Evolutionary conservation across 2,329 filamentous ascomycete genomes (phyloP), one percentile per base, ranked within the genome.

Genomic region (Rutstroemia sp.): DNA sequence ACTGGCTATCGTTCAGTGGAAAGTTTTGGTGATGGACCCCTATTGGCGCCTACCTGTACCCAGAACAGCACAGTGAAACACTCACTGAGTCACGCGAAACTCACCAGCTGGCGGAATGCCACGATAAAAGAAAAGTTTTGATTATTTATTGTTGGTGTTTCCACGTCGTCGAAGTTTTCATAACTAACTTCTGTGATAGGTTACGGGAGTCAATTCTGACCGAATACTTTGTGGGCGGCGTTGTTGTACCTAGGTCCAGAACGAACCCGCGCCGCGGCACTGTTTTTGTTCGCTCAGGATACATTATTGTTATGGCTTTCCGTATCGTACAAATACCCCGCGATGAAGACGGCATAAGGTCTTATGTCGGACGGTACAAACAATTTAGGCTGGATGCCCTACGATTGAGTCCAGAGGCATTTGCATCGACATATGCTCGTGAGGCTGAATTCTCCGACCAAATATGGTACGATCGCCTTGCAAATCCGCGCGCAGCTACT

Each of bases 361-460:
- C 41, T 34, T 60, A 59, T 51, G 45, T 65, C 45, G 60, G 62
- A 47, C 59, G 52, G 16, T 63, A 62, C 57, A 68, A 67, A 25
- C 59, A 56, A 2, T 66, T 66, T 49, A 64, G 65, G 52, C 63
- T 67, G 12, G 47, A 64, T 10, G 56, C 63, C 1, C 57, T 67
- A 16, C 59, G 64, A 48, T 58, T 59, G 2, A 58, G 61, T n/a
- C 67, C 67, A 4, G 59, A 65, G 68, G 67, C 70, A 19, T 75
- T 74, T 58, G 69, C 69, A 4, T 74, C 73, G 19, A 74, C 66
- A 3, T 70, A 72, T 55, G 67, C 63, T 27, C 65, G 70, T 53
- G 73, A 74, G 58, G 46, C 63, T 25, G 68, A 56, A 9, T 73
- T 74, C 54, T 62, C 62, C 37, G 68, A 73, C 34, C 63, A 69